These are phyloP conservation scores for Galeopsis tetrahit DNA, from an alignment of 257 asterid genomes.

Conservation along the genomic window DNA sequence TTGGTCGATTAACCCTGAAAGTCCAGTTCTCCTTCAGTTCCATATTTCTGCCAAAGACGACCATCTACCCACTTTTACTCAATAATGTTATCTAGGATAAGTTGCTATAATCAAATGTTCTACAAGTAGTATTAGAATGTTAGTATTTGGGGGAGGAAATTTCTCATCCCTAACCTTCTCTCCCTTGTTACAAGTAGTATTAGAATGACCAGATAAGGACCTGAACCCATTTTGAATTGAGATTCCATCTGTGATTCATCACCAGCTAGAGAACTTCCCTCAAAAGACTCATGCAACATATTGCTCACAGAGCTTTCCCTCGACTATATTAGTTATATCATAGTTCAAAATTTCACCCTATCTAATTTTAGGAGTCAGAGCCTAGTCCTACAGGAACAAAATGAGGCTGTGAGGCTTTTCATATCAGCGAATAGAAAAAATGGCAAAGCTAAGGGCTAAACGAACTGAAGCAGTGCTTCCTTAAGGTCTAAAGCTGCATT, in stretches of 20 bases:
- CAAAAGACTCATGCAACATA: too few species aligned
- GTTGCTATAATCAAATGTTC: constrained; percentile 6
- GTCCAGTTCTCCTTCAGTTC: not conserved
- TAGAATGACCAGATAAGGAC: not conserved
- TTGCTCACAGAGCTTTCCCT: not conserved
- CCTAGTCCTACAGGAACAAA: not conserved
- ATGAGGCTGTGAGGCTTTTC: not conserved
- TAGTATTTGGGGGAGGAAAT: too few species aligned
- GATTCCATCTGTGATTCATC: too few species aligned
- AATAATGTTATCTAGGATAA: not conserved
- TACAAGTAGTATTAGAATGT: not conserved
- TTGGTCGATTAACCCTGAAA: constrained; percentile 3
- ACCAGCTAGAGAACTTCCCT: too few species aligned
- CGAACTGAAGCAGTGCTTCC: not conserved
- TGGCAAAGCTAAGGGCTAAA: constrained; percentile 4
- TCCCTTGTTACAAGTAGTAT: not conserved
- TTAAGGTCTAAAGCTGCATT: too few species aligned
- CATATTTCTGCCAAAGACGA: not conserved
- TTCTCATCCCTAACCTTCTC: too few species aligned
- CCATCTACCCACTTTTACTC: not conserved
- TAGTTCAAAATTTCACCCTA: not conserved
- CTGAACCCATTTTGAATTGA: too few species aligned
- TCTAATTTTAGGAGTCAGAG: not conserved
- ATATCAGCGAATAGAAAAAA: constrained; percentile 6
- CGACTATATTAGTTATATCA: not conserved